A percentile compares a stretch with the other conserved stretches of the same genome.
These are phyloP conservation scores for Puccinia coronata DNA, from an alignment of 1,284 basidiomycete species.

Conservation along the genomic window DNA sequence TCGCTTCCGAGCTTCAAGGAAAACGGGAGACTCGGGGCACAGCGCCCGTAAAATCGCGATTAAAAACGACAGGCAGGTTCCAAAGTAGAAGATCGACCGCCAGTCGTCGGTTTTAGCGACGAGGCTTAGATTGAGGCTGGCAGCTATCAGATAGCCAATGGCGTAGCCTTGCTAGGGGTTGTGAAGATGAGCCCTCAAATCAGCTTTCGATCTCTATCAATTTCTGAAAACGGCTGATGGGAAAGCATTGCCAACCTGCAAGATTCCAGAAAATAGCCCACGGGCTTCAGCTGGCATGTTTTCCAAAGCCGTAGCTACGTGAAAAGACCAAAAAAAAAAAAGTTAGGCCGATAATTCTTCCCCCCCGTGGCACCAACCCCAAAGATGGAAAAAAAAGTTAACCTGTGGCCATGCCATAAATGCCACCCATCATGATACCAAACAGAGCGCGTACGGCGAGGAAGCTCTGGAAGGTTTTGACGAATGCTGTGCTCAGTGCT, in stretches of 20 bases:
- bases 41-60: slow-evolving; percentile 71
- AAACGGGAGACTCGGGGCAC: slow-evolving; percentile 80
- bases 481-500: slow-evolving; percentile 70
- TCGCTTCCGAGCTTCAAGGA: slow-evolving; percentile 61
- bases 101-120: slow-evolving; percentile 58
- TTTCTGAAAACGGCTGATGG: slow-evolving; percentile 69
- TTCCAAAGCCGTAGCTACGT: slow-evolving; percentile 70
- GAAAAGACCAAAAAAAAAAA: slow-evolving; percentile 40
- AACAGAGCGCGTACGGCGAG: slow-evolving; percentile 61
- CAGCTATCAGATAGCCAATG: slow-evolving; percentile 53
- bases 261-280: slow-evolving; percentile 79
- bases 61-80: slow-evolving; percentile 71
- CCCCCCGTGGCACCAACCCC: background rate
- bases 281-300: slow-evolving; percentile 83
- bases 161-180: slow-evolving; percentile 52
- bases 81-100: slow-evolving; percentile 63
- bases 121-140: slow-evolving; percentile 53
- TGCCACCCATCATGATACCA: slow-evolving; percentile 73
- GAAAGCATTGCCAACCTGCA: slow-evolving; percentile 72
- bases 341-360: slow-evolving; percentile 7
- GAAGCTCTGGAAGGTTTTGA: slow-evolving; percentile 62
- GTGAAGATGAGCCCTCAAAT: slow-evolving; percentile 32
- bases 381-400: background rate
- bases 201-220: slow-evolving; percentile 61
- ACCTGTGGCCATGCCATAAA: slow-evolving; percentile 60